Base-by-base conservation (phyloP, 805 yeast species). In the Candida coleopterorum region DNA sequence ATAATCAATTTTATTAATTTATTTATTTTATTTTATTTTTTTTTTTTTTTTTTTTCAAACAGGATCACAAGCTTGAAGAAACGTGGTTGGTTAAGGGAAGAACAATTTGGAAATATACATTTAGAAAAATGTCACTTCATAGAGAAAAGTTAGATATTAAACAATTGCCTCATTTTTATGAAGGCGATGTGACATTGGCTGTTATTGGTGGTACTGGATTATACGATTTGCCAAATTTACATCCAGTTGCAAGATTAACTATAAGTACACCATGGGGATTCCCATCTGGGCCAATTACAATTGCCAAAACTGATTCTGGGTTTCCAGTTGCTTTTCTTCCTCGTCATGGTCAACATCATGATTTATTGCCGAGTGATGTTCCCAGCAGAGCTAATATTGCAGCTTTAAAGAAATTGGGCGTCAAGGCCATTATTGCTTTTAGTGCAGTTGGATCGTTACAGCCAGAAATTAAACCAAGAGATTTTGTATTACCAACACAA, bases 201-300 rank as follows among this genome's bases (percentile, higher is more conserved):
- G 77, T 93, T 48, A 93, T 93, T 57, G 98, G 98, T 27, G 98
- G 98, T 27, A 93, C 98, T 4, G 99, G 99, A n/a, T 74, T 93
- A 21, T 93, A 93, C 68, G 84, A 85, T 40, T 70, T 93, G 39
- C 85, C 82, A 27, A 79, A 85, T 39, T 70, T 93, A 38, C 74
- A 80, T 32, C 94, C 95, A 3, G 95, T 90, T 31, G 96, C 96
- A 11, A 70, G 81, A 48, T 64, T 93, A 28, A 77, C 86, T 11
- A 63, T 88, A 40, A 74, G 83, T 14, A 93, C 99, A 3, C 99
- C 99, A 16, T 93, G 97, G 97, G 99, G 98, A 9, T 75, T 73
- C 47, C 96, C 99, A 16, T 88, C 97, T 4, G 82, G 95, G 10
- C 89, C 96, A 26, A 85, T 93, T 55, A 89, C 96, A 33, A 79